phyloP scores from a whole-genome alignment of 179 eudicot genomes.

The Vitellaria paradoxa region DNA sequence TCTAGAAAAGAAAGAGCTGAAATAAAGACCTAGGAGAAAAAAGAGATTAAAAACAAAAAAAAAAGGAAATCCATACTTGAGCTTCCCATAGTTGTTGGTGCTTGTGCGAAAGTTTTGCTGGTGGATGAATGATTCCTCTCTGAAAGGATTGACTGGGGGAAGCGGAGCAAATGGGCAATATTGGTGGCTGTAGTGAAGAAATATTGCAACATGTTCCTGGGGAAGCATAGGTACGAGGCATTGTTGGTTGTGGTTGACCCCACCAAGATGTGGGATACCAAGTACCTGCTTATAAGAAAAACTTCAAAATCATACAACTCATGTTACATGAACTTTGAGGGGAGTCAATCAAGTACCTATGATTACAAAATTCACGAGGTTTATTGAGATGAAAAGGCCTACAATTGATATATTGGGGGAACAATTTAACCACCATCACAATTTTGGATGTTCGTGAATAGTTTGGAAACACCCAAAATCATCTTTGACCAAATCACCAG shows the following conservation, averaged over 20 bases:
- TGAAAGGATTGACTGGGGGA: conserved; percentile 5
- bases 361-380: not conserved
- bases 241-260: conserved; percentile 17
- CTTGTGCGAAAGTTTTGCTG: conserved; percentile 19
- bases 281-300: conserved; percentile 13
- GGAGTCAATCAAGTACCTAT: not conserved
- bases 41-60: no score
- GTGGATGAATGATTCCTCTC: conserved; percentile 21
- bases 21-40: not conserved
- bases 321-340: not conserved
- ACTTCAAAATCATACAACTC: not conserved
- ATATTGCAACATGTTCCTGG: conserved; percentile 12
- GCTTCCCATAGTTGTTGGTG: conserved; percentile 29
- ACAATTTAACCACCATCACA: not conserved
- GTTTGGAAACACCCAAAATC: no score
- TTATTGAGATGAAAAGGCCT: not conserved
- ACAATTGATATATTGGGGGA: not conserved
- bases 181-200: conserved; percentile 11
- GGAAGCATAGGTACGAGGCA: conserved; percentile 4
- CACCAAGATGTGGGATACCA: conserved; percentile 31
- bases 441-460: not conserved
- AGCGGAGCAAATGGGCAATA: conserved; percentile 3
- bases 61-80: conserved; percentile 20
- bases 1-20: not conserved
- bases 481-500: not conserved